phyloP scores from a whole-genome alignment of 768 basidiomycete genomes.

The Rhodotorula diobovata region DNA sequence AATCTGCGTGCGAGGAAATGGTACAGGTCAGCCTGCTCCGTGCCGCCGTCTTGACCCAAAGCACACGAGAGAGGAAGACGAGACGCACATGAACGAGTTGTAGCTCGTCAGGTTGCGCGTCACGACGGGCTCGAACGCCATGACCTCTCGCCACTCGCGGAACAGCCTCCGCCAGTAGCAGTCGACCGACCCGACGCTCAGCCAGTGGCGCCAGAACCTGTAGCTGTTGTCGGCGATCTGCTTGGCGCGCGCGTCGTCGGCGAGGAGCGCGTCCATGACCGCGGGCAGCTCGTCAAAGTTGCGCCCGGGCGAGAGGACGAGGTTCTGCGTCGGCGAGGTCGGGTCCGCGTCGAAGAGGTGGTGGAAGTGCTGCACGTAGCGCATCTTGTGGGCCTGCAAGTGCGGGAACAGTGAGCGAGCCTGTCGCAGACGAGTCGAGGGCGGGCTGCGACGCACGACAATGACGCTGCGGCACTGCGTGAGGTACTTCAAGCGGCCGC shows the following conservation, averaged over 20 bases:
- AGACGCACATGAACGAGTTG: constrained; percentile 26
- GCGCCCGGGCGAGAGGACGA: constrained; percentile 37
- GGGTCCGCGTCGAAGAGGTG: constrained; percentile 38
- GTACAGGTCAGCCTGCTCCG: not conserved
- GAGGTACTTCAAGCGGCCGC: constrained; percentile 38
- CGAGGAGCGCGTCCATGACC: constrained; percentile 34
- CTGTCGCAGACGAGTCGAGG: no score
- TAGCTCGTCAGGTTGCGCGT: constrained; percentile 7
- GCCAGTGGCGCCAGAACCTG: constrained; percentile 28
- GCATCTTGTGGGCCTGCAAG: constrained; percentile 33
- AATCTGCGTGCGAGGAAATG: not conserved
- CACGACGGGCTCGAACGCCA: constrained; percentile 24
- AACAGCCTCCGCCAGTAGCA: constrained; percentile 40
- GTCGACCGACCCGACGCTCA: constrained; percentile 22
- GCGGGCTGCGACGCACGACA: constrained; percentile 1
- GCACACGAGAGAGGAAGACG: not conserved
- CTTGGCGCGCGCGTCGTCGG: constrained; percentile 30
- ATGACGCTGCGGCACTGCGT: constrained; percentile 34
- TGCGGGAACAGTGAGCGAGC: no score
- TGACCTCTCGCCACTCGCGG: constrained; percentile 18
- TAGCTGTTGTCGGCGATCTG: constrained; percentile 31
- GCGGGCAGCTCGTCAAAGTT: constrained; percentile 37
- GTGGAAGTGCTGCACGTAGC: constrained; percentile 43
- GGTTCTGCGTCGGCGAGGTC: constrained; percentile 39
- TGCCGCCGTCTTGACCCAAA: not conserved